phyloP scores from a whole-genome alignment of 768 basidiomycete species.

The Boletus barrowsii region DNA sequence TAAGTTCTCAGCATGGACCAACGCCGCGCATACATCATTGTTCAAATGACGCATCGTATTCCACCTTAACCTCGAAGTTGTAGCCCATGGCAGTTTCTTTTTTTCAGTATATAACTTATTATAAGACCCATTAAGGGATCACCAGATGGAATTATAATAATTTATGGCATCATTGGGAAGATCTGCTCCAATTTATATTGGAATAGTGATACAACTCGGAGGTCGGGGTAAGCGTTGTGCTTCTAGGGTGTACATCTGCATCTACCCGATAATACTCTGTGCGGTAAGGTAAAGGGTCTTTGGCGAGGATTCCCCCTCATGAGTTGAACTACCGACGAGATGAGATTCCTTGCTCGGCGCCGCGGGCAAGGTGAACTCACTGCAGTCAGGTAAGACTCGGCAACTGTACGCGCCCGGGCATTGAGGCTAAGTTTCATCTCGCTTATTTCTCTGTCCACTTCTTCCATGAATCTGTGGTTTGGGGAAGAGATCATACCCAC shows the following conservation, averaged over 20 bases:
- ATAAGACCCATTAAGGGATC: constrained; percentile 4
- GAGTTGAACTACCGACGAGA: constrained; percentile 22
- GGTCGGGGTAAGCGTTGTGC: constrained; percentile 6
- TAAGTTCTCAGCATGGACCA: constrained; percentile 23
- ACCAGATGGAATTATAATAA: constrained; percentile 1
- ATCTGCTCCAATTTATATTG: not conserved
- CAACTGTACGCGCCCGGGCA: constrained; percentile 93
- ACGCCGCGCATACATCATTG: constrained; percentile 21
- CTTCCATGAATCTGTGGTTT: constrained; percentile 85
- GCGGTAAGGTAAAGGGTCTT: constrained; percentile 10
- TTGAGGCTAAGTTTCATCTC: constrained; percentile 99
- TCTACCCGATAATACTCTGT: constrained; percentile 17
- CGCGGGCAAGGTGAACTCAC: constrained; percentile 44
- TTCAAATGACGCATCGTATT: constrained; percentile 16
- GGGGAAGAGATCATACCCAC: not conserved
- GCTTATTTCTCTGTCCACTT: constrained; percentile 98
- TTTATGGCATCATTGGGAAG: not conserved
- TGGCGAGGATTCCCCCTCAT: constrained; percentile 10
- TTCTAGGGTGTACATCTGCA: constrained; percentile 16
- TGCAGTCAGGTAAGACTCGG: constrained; percentile 92
- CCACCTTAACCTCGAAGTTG: constrained; percentile 19
- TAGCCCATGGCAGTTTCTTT: constrained; percentile 17
- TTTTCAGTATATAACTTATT: constrained; percentile 11
- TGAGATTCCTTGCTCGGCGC: constrained; percentile 2
- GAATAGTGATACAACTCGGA: constrained; percentile 18